Conservation (phyloP, 2,329 filamentous ascomycete species). For the Bisporella sp. region DNA sequence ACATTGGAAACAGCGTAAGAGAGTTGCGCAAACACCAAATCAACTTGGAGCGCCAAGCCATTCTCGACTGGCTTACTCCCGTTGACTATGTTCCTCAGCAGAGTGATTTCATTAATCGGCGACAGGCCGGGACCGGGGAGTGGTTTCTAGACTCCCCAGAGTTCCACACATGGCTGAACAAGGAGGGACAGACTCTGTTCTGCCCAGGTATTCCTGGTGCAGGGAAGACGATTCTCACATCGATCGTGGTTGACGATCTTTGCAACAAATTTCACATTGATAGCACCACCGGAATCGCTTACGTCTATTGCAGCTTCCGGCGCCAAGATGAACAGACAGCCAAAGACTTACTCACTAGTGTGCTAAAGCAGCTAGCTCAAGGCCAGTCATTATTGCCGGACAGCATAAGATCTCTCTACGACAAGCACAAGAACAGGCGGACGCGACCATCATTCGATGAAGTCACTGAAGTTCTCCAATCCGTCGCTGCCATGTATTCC, state of each 20-base stretch:
- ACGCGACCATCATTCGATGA: neutral
- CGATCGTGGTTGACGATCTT: neutral
- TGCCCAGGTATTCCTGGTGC: neutral
- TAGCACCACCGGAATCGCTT: neutral
- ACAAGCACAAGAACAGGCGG: neutral
- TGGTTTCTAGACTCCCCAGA: neutral
- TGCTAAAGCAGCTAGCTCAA: neutral
- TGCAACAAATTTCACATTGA: neutral
- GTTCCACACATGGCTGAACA: neutral
- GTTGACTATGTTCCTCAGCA: conserved; percentile 33
- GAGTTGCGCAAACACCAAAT: neutral
- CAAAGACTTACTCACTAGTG: neutral
- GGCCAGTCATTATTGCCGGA: neutral
- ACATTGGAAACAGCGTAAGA: neutral
- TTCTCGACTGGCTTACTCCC: conserved; percentile 34
- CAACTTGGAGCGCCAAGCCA: neutral
- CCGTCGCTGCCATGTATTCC: neutral
- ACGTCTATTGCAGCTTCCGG: conserved; percentile 8
- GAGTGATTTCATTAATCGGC: conserved; percentile 28
- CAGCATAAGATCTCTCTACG: neutral
- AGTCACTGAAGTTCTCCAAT: conserved; percentile 5
- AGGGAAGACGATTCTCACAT: conserved; percentile 3
- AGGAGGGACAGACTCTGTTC: neutral
- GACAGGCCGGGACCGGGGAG: neutral
- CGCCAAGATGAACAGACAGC: neutral